Evolutionary conservation across 1,284 basidiomycete genomes (phyloP), one percentile per base, ranked within the genome.

Genomic region (Leccinum pseudoinsigne): DNA sequence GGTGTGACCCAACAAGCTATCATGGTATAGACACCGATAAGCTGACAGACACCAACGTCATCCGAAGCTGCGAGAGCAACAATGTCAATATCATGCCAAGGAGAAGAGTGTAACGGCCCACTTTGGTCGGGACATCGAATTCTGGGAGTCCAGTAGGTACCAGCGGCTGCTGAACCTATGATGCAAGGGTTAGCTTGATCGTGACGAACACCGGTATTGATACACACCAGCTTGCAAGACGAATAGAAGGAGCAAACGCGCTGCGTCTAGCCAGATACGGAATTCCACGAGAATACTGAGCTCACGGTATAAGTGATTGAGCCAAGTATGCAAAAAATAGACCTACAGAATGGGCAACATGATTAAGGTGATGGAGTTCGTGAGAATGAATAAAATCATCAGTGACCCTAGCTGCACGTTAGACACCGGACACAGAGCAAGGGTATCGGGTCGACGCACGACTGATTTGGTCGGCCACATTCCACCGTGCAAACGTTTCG

Each of bases 1-100:
- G 87, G 86, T 57, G 82, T 76, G 31, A 86, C 68, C 87, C 87
- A 89, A 66, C 79, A 83, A 21, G 79, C 79, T 2, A 85, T 69
- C 50, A 85, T 65, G 21, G 86, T 82, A 67, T 80, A 86, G 10
- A 81, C 65, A 62, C 81, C 80, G 50, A 86, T 74, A 16, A 84
- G 69, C 58, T 76, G 74, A 69, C 87, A 89, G 5, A 80, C 69
- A 5, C 78, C 79, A 62, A 78, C 72, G 59, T 80, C 74, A 64
- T 83, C 80, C 9, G 74, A 68, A 58, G 74, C 81, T 84, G 56
- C 21, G 18, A 42, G 51, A 23, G 21, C n/a, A 14, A 36, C 61
- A 6, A 47, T 5, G 58, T 66, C 54, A 58, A 54, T 38, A 28
- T 1, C 34, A 18, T 45, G 47, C 12, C 26, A 38, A 51, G 45